phyloP scores from a whole-genome alignment of 768 basidiomycete species.

The Auricularia heimuer region DNA sequence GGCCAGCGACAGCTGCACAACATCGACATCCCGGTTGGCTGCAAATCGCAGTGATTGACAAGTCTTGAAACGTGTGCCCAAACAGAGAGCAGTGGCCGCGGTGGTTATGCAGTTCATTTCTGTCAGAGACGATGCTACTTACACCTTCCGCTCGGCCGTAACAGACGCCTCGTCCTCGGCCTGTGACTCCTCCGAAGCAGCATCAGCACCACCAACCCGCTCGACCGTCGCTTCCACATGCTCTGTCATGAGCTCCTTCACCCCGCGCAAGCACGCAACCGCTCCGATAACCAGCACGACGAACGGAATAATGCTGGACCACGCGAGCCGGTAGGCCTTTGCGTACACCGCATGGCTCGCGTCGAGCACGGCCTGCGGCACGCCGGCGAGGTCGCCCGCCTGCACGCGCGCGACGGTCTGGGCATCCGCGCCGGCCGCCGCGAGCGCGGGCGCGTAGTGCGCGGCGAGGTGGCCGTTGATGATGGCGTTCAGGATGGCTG shows the following conservation, averaged over 20 bases:
- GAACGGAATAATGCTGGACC: neutral
- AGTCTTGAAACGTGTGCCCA: no score
- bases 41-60: no score
- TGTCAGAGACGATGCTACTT: no score
- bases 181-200: no score
- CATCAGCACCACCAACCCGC: neutral
- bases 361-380: neutral
- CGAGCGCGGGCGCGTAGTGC: neutral
- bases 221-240: neutral
- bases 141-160: no score
- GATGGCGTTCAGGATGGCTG: neutral
- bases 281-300: neutral
- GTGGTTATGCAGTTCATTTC: no score
- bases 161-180: no score
- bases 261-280: neutral
- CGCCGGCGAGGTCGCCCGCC: neutral
- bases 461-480: neutral
- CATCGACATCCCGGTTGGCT: no score
- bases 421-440: neutral
- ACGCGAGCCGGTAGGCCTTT: neutral
- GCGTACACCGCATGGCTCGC: neutral
- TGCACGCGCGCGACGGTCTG: neutral
- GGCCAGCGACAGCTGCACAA: no score
- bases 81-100: no score
- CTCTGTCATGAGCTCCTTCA: neutral